A percentile compares a stretch with the other conserved stretches of the same genome.
Evolutionary conservation across 345 rosid species (phyloP).

Genomic region (Boechera stricta): DNA sequence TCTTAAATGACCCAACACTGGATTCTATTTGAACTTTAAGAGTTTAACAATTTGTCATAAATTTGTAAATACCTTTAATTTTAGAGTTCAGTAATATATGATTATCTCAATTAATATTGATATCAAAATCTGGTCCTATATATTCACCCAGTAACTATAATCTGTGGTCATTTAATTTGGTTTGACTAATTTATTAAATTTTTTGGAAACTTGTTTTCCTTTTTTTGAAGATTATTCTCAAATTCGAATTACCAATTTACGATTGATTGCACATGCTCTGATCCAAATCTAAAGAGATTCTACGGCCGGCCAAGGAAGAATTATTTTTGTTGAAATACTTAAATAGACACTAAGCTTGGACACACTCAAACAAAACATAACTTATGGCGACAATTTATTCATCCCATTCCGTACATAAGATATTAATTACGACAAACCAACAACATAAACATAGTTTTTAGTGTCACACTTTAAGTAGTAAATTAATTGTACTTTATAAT

Average conservation of each 20-base stretch:
- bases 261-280: conserved; percentile 11
- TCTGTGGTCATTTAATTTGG: neutral
- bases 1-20: too few species aligned
- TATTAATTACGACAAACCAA: conserved; percentile 20
- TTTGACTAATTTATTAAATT: neutral
- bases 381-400: conserved; percentile 25
- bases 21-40: too few species aligned
- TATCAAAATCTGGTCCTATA: neutral
- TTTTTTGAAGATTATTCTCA: neutral
- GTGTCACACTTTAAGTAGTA: conserved; percentile 21
- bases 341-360: neutral
- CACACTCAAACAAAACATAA: conserved; percentile 37
- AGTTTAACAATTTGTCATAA: too few species aligned
- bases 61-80: too few species aligned
- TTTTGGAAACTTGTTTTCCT: neutral
- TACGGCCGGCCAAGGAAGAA: neutral
- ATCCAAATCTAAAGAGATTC: conserved; percentile 21
- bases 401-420: conserved; percentile 17
- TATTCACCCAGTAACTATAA: neutral
- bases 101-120: too few species aligned
- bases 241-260: neutral
- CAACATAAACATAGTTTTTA: conserved; percentile 22
- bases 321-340: neutral
- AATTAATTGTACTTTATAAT: neutral
- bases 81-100: too few species aligned